Evolutionary conservation across 768 basidiomycete genomes (phyloP), one percentile per base, ranked within the genome.

Genomic region (Pulveroboletus sp.): DNA sequence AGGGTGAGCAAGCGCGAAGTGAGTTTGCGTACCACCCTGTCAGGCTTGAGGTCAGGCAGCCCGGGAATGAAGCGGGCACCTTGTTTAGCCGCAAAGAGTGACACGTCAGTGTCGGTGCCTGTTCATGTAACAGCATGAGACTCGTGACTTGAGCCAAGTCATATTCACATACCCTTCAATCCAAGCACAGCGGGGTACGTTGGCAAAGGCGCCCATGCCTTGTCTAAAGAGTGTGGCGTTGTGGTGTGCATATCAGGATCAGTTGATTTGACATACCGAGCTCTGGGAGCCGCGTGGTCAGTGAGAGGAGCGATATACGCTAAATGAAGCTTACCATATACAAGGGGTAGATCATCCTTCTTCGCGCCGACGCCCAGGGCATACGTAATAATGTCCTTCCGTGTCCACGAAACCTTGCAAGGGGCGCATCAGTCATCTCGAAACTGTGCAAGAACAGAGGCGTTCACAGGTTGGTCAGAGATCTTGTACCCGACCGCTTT

Each of bases 331-430:
- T 31, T 49, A 87, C 88, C 89, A 65, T 91, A 92, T 30, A 86
- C 75, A 40, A 89, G 76, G 6, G 75, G 69, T 40, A 80, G 76
- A 47, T 93, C 89, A 43, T 86, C 76, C 36, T 74, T 74, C 68
- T 89, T 90, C 14, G 89, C 89, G 12, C 91, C 92, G 33, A 93
- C 83, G 12, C 88, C 89, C 24, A 82, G 72, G 11, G 88, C 86
- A 56, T 92, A 93, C 2, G 81, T 77, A 51, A 93, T 70, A 15
- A 92, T 70, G 68, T 93, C 91, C 44, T 89, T 80, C 69, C 84
- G 83, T 63, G 87, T 90, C 91, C 91, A 93, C 1, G 79, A 68
- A 24, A 89, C 90, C 88, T 91, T 91, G 6, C 27, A 28, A 28
- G 6, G 27, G 40, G 3, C 26, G 15, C 18, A 28, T 24, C 11